Evolutionary conservation across 2,329 filamentous ascomycete genomes (phyloP), one percentile per base, ranked within the genome.

Genomic region (Fusarium palustre): DNA sequence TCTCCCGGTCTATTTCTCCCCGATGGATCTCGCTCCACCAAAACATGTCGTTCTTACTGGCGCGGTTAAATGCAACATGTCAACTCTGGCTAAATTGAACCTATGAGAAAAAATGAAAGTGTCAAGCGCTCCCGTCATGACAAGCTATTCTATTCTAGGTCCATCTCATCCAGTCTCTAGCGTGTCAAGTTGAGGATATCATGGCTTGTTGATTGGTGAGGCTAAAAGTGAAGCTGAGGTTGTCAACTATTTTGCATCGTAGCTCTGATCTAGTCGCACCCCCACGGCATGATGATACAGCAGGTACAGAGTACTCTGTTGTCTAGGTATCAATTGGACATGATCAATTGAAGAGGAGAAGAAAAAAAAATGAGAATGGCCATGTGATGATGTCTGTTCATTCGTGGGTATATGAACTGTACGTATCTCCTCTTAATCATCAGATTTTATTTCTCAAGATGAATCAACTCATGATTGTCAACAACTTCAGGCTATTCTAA

Each of bases 111-210:
- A 59, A 31, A 55, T 24, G 28, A 52, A 13, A 16, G 7, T 10
- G 36, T 30, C 38, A 70, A 70, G 67, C 67, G 67, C 67, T 68
- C 67, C 67, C 67, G 52, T 70, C 67, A 70, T 70, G 67, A 69
- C 46, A 69, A 57, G 59, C 34, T 49, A 55, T 47, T 30, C 33
- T 43, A 43, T 47, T 36, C 33, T 43, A 43, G 38, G 15, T 47
- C 31, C 28, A 30, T 30, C 10, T 30, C 28, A 11, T 11, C 28
- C 28, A 33, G 53, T 49, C 34, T 57, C 60, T 62, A 55, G 50
- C 31, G 43, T 50, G 36, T 36, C 34, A 50, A 56, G 25, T 41
- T 68, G 30, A 39, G 53, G 41, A 46, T 47, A 64, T 70, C 48
- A 62, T 55, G 52, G 61, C 55, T 30, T 55, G 45, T 53, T 64